Base-by-base conservation (phyloP, 495 filamentous ascomycete species). In the Diplogelasinospora grovesii region DNA sequence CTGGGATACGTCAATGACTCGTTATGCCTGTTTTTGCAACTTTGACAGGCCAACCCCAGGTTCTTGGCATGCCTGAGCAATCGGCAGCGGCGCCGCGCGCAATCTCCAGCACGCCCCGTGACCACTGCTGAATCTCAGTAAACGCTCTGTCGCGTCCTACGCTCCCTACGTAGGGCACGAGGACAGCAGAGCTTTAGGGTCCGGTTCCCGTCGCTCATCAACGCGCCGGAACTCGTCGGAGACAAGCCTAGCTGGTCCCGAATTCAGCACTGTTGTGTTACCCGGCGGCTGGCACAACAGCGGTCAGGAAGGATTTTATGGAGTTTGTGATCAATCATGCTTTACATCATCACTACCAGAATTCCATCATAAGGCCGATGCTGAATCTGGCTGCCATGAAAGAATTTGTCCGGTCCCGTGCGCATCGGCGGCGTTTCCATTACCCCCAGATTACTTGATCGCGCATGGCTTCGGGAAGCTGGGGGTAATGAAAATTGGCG, bases 401-500 rank as follows among this genome's bases (percentile, higher is more conserved):
- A n/a, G n/a, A n/a, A n/a, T n/a, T n/a, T n/a, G n/a, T n/a, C n/a
- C n/a, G n/a, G n/a, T n/a, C n/a, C n/a, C n/a, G n/a, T n/a, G n/a
- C n/a, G n/a, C n/a, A n/a, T n/a, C n/a, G n/a, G n/a, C n/a, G n/a
- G n/a, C n/a, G n/a, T n/a, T 63, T 63, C 49, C 42, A 63, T 63
- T 64, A 64, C 60, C 60, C 60, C 59, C 53, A 57, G 46, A 50
- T 64, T 64, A 64, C 60, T 48, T 64, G 56, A 64, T 61, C 18
- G 34, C 29, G 48, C 49, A 50, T 31, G 32, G 32, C 33, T 36
- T 47, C 18, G 25, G 28, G 47, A 55, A 48, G 7, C 48, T 42
- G 42, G 52, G 55, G 52, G 46, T 43, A 47, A 50, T 45, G 44
- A 38, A 46, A 53, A 57, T 38, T 48, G 24, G 46, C 36, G 35